Evolutionary conservation across 441 rosid species (phyloP), one percentile per base, ranked within the genome.

Genomic region (Monsonia emarginata): DNA sequence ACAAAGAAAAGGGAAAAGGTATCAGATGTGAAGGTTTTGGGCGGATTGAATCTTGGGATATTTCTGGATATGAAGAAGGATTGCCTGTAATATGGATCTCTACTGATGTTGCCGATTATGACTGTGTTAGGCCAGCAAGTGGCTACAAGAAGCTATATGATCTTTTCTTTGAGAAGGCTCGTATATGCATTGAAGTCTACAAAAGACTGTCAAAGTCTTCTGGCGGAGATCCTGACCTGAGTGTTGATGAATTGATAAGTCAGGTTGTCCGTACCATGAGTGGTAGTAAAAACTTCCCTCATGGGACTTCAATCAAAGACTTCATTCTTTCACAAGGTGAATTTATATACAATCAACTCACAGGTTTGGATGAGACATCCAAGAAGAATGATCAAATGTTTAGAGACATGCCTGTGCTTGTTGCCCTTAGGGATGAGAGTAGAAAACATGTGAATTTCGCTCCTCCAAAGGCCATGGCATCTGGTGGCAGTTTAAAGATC

Each of bases 51-150:
- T 30, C 80, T 2, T 93, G 97, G 97, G 50, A 59, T 58, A 85
- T 93, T 16, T 87, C 98, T 40, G 98, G 96, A 2, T 93, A 87
- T 34, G 97, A 87, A 70, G 93, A 86, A 44, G 97, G 95, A 4
- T 81, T 71, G 0, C 93, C 91, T 0, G 84, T 88, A 2, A 46
- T 93, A 21, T 90, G 96, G 98, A 67, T 93, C 5, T 74, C 93
- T 0, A 93, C 97, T 8, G 86, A 81, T 3, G 16, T 70, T 63
- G 96, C 97, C 3, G 91, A 87, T 70, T 93, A 93, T 22, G 80
- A 78, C 22, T 90, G 95, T 61, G n/a, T 79, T 36, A 90, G 85
- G 71, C 96, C 97, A 10, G 80, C 88, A 34, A 69, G 66, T 4
- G 67, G 59, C 62, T 93, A 90, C 78, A 90, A 71, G 71, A 83